Percentiles rank a stretch among this genome's conserved stretches.
Evolutionary conservation across 768 basidiomycete genomes (phyloP).

Genomic region (Pulveroboletus sp.): DNA sequence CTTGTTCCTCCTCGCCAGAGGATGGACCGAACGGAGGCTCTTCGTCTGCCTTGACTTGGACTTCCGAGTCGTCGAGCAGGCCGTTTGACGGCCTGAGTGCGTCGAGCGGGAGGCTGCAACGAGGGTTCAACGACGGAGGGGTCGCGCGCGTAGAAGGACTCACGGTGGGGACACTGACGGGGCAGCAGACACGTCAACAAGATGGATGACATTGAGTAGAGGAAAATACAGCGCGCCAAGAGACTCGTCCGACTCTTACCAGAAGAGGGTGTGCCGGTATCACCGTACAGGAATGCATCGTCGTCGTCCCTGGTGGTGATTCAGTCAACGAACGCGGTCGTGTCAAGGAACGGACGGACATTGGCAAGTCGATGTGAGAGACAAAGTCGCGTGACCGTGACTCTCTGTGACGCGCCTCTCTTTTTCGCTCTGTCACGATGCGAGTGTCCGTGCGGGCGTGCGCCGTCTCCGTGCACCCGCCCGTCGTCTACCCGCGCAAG

Average conservation of each 20-base stretch:
- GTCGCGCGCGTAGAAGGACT: conserved; percentile 39
- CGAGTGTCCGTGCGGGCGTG: conserved; percentile 46
- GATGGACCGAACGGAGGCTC: conserved; percentile 31
- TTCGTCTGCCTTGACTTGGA: conserved; percentile 40
- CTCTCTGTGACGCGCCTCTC: conserved; percentile 17
- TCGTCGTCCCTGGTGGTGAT: conserved; percentile 61
- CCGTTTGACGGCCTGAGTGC: conserved; percentile 44
- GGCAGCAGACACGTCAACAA: conserved; percentile 36
- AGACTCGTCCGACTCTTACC: conserved; percentile 43
- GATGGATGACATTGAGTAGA: conserved; percentile 37
- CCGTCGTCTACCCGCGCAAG: conserved; percentile 51
- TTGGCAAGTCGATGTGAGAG: conserved; percentile 22
- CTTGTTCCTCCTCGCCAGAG: conserved; percentile 21
- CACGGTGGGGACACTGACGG: conserved; percentile 58
- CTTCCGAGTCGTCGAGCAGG: conserved; percentile 47
- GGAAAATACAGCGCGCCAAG: conserved; percentile 32
- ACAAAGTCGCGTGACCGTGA: conserved; percentile 25
- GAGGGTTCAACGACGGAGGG: conserved; percentile 18
- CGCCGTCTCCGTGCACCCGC: conserved; percentile 53
- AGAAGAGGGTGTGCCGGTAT: conserved; percentile 40
- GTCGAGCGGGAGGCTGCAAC: conserved; percentile 40
- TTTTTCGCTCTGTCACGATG: no score
- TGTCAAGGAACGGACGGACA: conserved; percentile 26
- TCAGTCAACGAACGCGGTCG: conserved; percentile 25
- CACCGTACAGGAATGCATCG: conserved; percentile 76